Base-by-base conservation (phyloP, 2,329 filamentous ascomycete genomes). In the Colletotrichum sp. region DNA sequence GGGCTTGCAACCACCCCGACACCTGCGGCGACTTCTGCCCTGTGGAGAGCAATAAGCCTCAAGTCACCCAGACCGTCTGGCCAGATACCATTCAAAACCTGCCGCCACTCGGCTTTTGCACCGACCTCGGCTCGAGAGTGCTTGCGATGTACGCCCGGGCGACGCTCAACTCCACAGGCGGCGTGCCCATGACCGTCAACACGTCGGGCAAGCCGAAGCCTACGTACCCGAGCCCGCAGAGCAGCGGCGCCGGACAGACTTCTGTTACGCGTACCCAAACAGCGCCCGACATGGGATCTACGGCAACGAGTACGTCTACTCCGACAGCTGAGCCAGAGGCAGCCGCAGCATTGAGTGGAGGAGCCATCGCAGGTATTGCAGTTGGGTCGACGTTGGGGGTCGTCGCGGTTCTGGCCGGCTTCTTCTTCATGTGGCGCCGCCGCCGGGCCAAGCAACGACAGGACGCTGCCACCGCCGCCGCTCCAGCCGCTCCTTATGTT, bases 1-100 rank as follows among this genome's bases (percentile, higher is more conserved):
- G 73, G 73, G 73, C 73, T 1, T 65, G 44, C 57, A 76, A 76
- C 16, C 75, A 77, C 16, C 72, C 72, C 29, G 75, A 77, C 4
- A 75, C 71, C 4, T 71, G 67, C 34, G 75, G 72, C 67, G 75
- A 69, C 12, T 49, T 69, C 9, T 71, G 72, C 3, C 72, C 72
- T 1, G 59, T 52, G 5, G 75, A 75, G 13, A 6, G n/a, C 2
- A 64, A 62, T 0, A 62, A 55, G 7, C 70, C 73, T 0, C 73
- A 73, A 8, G 57, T 32, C 9, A 73, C 70, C 2, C 73, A 76
- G 27, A 64, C 73, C 0, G 32, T 32, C 12, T 76, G 73, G 73
- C 73, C 73, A 2, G 67, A 36, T 19, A 30, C 61, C 7, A 72
- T 73, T 4, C 64, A 76, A 3, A 25, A 63, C 3, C 19, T 76